Evolutionary conservation across 169 alveolate genomes (phyloP).

Genomic region (Amoebophrya sp.): DNA sequence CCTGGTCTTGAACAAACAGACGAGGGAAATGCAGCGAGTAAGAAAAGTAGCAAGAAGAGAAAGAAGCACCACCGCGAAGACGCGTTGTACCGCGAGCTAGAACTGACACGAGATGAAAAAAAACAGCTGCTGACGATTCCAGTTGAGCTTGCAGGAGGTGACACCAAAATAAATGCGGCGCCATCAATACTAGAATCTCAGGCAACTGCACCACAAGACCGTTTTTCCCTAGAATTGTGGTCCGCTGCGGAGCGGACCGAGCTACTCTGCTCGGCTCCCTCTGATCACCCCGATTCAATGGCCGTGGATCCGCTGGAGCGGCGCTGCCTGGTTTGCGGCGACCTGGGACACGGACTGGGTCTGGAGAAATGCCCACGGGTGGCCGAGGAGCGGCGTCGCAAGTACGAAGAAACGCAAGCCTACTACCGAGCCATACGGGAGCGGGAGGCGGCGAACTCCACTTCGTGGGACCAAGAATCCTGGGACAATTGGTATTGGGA

Average conservation of each 20-base stretch:
- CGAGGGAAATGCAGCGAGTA: too few relatives aligned
- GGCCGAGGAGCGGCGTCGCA: background rate
- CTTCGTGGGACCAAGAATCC: too few relatives aligned
- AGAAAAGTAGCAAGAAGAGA: too few relatives aligned
- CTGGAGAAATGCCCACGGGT: background rate
- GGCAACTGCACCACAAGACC: background rate
- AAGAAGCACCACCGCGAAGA: too few relatives aligned
- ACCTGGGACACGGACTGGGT: background rate
- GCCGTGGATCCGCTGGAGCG: background rate
- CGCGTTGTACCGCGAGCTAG: too few relatives aligned
- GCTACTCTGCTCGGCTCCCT: background rate
- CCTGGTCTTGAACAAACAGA: too few relatives aligned
- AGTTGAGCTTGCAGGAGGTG: background rate
- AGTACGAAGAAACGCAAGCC: background rate
- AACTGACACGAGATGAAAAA: too few relatives aligned
- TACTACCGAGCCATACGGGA: too few relatives aligned
- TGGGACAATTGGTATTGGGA: too few relatives aligned
- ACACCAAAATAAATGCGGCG: background rate
- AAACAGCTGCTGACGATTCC: background rate
- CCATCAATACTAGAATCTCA: background rate
- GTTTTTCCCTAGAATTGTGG: background rate
- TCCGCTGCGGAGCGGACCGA: background rate
- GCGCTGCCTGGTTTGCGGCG: background rate
- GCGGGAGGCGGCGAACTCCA: too few relatives aligned
- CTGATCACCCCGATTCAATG: background rate